Evolutionary conservation across 768 basidiomycete species (phyloP).

Genomic region (Agrocybe pediades): DNA sequence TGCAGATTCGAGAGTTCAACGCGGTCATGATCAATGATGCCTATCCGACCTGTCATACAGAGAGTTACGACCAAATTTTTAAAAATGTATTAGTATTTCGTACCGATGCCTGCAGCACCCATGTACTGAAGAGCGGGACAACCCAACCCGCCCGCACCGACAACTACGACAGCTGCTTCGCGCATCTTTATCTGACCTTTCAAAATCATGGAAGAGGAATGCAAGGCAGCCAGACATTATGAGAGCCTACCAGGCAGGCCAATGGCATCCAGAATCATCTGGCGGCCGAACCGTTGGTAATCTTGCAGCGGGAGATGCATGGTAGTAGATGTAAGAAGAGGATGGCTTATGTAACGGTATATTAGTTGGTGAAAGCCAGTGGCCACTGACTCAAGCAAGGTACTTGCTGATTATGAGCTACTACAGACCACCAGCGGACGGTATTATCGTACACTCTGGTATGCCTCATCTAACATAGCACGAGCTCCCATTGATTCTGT

Average conservation of each 20-base stretch:
- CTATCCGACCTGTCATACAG: conserved; percentile 66
- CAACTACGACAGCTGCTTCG: conserved; percentile 74
- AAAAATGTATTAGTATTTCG: conserved; percentile 21
- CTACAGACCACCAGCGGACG: conserved; percentile 14
- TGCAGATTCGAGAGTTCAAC: conserved; percentile 92
- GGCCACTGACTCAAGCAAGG: too few species aligned
- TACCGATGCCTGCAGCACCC: conserved; percentile 89
- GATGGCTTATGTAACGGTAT: conserved; percentile 13
- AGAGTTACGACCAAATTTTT: conserved; percentile 2
- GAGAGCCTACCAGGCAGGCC: conserved; percentile 70
- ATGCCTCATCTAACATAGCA: conserved; percentile 3
- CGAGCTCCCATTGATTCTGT: background rate
- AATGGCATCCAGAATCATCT: conserved; percentile 92
- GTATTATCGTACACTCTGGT: conserved; percentile 38
- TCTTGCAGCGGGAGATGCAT: conserved; percentile 55
- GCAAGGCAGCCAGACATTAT: background rate
- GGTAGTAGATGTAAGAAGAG: conserved; percentile 7
- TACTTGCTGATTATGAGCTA: conserved; percentile 2
- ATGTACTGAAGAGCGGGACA: conserved; percentile 96
- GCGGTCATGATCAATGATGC: conserved; percentile 85
- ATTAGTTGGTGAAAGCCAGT: background rate
- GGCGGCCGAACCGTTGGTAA: conserved; percentile 90
- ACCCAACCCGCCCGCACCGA: conserved; percentile 95
- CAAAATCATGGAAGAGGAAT: conserved; percentile 4
- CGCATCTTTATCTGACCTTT: conserved; percentile 85